Conservation (phyloP, 176 grass and related monocot species). For the Carex pumila region DNA sequence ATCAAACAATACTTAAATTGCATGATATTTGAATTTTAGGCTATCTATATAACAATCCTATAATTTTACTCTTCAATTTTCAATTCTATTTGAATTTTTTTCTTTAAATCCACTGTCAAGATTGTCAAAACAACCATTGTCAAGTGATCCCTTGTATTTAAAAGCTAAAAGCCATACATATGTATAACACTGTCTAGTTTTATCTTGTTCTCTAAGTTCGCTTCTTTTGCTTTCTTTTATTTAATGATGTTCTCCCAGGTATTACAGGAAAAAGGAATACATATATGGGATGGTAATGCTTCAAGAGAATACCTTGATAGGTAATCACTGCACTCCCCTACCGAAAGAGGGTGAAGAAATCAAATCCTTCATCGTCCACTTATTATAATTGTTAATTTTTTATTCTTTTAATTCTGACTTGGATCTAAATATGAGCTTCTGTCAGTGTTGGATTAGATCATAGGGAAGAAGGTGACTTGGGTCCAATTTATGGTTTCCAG, state of each 20-base stretch:
- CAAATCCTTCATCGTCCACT: not conserved
- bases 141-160: too few species aligned
- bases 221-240: not conserved
- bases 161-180: not conserved
- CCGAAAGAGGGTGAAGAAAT: not conserved
- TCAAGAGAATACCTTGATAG: constrained; percentile 89
- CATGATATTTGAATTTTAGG: too few species aligned
- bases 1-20: too few species aligned
- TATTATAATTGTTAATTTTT: constrained; percentile 8
- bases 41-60: too few species aligned
- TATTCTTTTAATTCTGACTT: not conserved
- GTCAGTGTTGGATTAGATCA: constrained; percentile 58
- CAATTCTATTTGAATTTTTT: too few species aligned
- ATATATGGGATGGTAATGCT: constrained; percentile 93
- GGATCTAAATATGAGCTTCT: constrained; percentile 21
- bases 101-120: too few species aligned
- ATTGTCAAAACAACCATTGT: too few species aligned
- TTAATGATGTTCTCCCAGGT: constrained; percentile 31
- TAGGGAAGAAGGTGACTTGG: constrained; percentile 75
- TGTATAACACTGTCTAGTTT: not conserved
- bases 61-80: too few species aligned
- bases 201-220: not conserved
- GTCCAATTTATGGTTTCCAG: constrained; percentile 82
- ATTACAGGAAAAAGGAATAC: constrained; percentile 74
- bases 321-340: constrained; percentile 12